Percentiles rank a stretch among this genome's conserved stretches.
Evolutionary conservation across 768 basidiomycete species (phyloP).

Genomic region (Pholiota molesta): DNA sequence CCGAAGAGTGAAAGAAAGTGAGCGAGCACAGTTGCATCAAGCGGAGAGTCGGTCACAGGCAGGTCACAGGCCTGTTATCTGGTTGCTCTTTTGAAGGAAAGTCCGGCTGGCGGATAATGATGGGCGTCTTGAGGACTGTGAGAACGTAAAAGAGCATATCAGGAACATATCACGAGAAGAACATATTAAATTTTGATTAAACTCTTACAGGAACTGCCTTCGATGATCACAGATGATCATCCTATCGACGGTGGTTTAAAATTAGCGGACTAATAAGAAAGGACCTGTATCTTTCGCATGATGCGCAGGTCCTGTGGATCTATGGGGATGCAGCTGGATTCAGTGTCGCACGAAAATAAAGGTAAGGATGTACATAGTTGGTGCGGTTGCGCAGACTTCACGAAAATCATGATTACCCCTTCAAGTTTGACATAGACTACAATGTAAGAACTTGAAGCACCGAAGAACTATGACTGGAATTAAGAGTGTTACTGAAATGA

Average conservation of each 20-base stretch:
- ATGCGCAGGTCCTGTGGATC: too few relatives aligned
- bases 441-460: too few relatives aligned
- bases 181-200: neutral
- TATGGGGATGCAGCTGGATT: too few relatives aligned
- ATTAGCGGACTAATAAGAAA: neutral
- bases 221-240: neutral
- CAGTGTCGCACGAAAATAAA: too few relatives aligned
- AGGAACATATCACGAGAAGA: too few relatives aligned
- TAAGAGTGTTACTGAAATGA: too few relatives aligned
- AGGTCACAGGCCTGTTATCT: neutral
- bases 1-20: neutral
- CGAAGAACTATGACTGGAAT: too few relatives aligned
- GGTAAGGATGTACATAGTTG: neutral
- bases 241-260: neutral
- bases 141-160: too few relatives aligned
- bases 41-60: neutral
- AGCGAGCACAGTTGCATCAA: neutral
- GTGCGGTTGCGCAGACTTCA: neutral
- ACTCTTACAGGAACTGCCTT: neutral
- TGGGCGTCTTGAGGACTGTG: neutral
- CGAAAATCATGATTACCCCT: neutral
- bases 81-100: constrained; percentile 1
- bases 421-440: too few relatives aligned
- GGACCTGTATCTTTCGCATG: neutral
- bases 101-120: neutral